Evolutionary conservation across 441 rosid genomes (phyloP).

Genomic region (Geranium incanum): DNA sequence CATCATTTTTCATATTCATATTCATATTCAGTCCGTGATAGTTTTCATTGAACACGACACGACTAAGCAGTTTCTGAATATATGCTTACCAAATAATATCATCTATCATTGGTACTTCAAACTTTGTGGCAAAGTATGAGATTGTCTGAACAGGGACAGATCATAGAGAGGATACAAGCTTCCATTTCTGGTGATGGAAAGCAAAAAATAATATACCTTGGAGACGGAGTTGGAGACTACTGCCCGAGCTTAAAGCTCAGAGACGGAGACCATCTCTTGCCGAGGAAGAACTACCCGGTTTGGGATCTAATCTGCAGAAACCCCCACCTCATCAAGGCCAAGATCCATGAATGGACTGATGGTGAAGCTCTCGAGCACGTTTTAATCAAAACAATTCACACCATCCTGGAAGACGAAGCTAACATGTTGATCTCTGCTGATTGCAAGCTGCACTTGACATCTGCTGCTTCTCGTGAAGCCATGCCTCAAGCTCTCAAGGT

Average conservation of each 20-base stretch:
- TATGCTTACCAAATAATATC: no score
- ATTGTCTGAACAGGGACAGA: conserved; percentile 42
- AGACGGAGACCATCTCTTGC: conserved; percentile 59
- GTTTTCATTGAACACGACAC: no score
- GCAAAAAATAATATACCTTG: conserved; percentile 56
- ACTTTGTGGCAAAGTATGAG: not conserved
- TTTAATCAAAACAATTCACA: conserved; percentile 30
- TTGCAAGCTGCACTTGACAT: conserved; percentile 46
- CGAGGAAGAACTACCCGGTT: conserved; percentile 72
- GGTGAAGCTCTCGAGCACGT: conserved; percentile 52
- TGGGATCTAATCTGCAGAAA: conserved; percentile 67
- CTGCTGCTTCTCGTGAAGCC: conserved; percentile 36
- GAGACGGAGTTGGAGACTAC: conserved; percentile 74
- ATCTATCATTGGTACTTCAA: not conserved
- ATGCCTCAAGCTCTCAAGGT: conserved; percentile 37
- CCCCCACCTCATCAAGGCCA: conserved; percentile 48
- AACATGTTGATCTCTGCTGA: conserved; percentile 30
- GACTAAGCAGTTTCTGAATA: no score
- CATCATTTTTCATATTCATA: no score
- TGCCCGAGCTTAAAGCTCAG: conserved; percentile 67
- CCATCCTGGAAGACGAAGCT: conserved; percentile 21
- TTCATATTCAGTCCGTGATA: no score
- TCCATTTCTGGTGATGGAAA: conserved; percentile 22
- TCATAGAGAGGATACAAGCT: conserved; percentile 42
- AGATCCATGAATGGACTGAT: conserved; percentile 64